Conservation (phyloP, 768 basidiomycete species). For the Serendipita sp. region DNA sequence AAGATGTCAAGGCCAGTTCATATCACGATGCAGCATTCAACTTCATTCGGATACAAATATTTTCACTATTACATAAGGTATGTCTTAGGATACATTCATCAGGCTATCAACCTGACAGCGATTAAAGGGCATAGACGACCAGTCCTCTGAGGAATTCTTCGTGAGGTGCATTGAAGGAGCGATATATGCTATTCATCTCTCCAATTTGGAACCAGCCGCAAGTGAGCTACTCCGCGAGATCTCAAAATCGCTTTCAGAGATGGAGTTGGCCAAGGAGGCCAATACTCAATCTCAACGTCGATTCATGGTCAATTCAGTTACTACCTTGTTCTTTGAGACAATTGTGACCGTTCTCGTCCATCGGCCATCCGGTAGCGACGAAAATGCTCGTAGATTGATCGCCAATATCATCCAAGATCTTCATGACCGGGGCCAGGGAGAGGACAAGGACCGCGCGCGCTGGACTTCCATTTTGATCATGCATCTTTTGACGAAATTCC, state of each 20-base stretch:
- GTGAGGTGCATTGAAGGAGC: slow-evolving; percentile 53
- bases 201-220: slow-evolving; percentile 55
- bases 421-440: slow-evolving; percentile 3
- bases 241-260: slow-evolving; percentile 52
- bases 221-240: slow-evolving; percentile 54
- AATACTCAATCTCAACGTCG: slow-evolving; percentile 7
- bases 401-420: slow-evolving; percentile 4
- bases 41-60: slow-evolving; percentile 21
- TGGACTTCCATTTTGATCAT: not conserved
- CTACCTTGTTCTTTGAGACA: slow-evolving; percentile 18
- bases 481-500: not conserved
- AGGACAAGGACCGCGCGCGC: not conserved
- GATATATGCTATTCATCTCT: slow-evolving; percentile 55
- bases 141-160: slow-evolving; percentile 63
- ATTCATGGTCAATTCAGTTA: slow-evolving; percentile 17
- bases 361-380: not conserved
- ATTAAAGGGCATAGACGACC: slow-evolving; percentile 47
- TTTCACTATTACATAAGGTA: slow-evolving; percentile 59
- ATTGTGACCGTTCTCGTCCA: not conserved
- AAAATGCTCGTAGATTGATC: not conserved
- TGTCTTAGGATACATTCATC: not conserved
- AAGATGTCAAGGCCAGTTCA: slow-evolving; percentile 24
- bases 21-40: slow-evolving; percentile 26
- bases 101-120: not conserved
- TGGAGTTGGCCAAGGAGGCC: slow-evolving; percentile 43